phyloP scores from a whole-genome alignment of 2,329 filamentous ascomycete genomes.

The Cordyceps tenuipes region DNA sequence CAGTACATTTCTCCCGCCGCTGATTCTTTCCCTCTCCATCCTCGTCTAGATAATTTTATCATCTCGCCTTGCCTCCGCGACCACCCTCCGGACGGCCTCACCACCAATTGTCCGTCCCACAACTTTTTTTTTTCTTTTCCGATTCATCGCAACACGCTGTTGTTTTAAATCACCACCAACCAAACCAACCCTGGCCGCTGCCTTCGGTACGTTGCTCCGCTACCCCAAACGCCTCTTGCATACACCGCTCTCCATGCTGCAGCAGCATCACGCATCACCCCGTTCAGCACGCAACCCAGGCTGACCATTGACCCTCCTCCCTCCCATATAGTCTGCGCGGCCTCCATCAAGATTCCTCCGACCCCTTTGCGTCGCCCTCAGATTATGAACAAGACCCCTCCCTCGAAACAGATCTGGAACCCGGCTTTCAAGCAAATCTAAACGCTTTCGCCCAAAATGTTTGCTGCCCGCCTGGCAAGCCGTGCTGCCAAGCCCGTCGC shows the following conservation, averaged over 20 bases:
- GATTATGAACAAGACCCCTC: constrained; percentile 13
- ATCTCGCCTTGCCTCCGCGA: not conserved
- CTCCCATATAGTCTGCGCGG: not conserved
- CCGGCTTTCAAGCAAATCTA: constrained; percentile 13
- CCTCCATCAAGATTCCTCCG: constrained; percentile 3
- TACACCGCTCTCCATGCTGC: constrained; percentile 5
- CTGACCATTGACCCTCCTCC: not conserved
- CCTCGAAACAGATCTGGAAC: constrained; percentile 12
- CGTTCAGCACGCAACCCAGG: not conserved
- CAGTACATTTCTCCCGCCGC: not conserved
- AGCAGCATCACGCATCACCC: not conserved
- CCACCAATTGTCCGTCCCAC: no score
- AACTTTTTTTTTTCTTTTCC: not conserved
- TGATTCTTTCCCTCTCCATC: not conserved
- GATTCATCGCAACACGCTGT: not conserved
- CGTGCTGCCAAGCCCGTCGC: constrained; percentile 46
- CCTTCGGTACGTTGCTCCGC: constrained; percentile 3
- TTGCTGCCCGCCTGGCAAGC: constrained; percentile 48
- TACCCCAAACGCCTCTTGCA: not conserved
- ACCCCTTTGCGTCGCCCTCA: constrained; percentile 9
- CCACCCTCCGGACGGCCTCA: not conserved
- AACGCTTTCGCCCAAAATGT: constrained; percentile 38
- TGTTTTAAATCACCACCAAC: not conserved
- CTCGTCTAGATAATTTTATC: not conserved
- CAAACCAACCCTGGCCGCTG: constrained; percentile 6